phyloP scores from a whole-genome alignment of 352 stramenopile genomes.

The Phytophthora nicotianae region DNA sequence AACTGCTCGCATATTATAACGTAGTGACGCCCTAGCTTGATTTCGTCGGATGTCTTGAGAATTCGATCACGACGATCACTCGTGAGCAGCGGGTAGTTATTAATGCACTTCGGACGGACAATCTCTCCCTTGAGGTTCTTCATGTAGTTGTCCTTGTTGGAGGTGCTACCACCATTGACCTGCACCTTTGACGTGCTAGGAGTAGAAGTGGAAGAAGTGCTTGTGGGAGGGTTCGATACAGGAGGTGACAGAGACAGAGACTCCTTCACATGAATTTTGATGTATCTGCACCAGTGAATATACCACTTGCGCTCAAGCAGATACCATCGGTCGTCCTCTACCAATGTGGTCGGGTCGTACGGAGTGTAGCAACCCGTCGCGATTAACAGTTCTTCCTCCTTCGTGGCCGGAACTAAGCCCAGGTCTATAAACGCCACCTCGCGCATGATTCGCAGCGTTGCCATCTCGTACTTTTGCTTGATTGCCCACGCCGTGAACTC shows the following conservation, averaged over 20 bases:
- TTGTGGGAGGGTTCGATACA: constrained; percentile 17
- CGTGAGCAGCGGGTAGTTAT: constrained; percentile 79
- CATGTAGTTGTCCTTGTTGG: constrained; percentile 67
- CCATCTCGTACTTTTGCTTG: constrained; percentile 81
- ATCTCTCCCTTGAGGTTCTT: constrained; percentile 84
- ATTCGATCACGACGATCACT: constrained; percentile 72
- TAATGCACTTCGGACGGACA: constrained; percentile 81
- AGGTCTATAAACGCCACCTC: constrained; percentile 87
- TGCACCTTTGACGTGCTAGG: constrained; percentile 47
- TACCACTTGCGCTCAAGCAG: constrained; percentile 86
- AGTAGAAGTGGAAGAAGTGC: constrained; percentile 31
- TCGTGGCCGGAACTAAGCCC: constrained; percentile 68
- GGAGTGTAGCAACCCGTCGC: constrained; percentile 74
- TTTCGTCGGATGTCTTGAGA: constrained; percentile 73
- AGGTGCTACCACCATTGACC: constrained; percentile 27
- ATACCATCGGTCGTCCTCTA: constrained; percentile 88
- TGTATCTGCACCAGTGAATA: constrained; percentile 86
- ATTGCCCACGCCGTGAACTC: constrained; percentile 73
- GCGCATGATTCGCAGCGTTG: constrained; percentile 80
- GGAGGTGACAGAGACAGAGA: constrained; percentile 31
- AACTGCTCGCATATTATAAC: constrained; percentile 87
- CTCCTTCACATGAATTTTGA: constrained; percentile 53
- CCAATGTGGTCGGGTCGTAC: constrained; percentile 68
- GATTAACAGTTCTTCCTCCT: constrained; percentile 81
- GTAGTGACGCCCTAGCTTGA: constrained; percentile 84